Percentiles rank a stretch among this genome's conserved stretches.
These are phyloP conservation scores for Candida caryicola DNA, from an alignment of 805 yeast genomes.

Conservation along the genomic window DNA sequence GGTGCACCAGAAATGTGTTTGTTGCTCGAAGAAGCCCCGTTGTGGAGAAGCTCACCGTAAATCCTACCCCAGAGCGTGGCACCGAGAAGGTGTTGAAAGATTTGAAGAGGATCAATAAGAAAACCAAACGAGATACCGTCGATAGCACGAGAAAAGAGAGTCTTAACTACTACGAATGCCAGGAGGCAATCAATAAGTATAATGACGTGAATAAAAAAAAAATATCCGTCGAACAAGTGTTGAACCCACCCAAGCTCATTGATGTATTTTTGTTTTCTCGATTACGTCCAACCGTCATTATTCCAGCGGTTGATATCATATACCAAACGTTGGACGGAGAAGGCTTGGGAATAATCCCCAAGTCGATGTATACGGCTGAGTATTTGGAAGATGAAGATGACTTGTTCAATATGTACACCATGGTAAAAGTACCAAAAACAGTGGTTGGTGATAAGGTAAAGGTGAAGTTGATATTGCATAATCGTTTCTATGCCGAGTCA, in stretches of 20 bases:
- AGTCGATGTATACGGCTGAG: slow-evolving; percentile 16
- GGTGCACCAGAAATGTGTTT: not conserved
- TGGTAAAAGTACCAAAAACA: slow-evolving; percentile 37
- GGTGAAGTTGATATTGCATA: slow-evolving; percentile 29
- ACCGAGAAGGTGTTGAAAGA: slow-evolving; percentile 6
- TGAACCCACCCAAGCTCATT: slow-evolving; percentile 21
- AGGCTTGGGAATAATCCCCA: slow-evolving; percentile 34
- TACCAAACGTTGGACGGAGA: slow-evolving; percentile 34
- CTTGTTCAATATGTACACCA: slow-evolving; percentile 16
- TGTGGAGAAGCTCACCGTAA: not conserved
- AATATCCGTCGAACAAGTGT: slow-evolving; percentile 14
- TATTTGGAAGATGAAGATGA: slow-evolving; percentile 12
- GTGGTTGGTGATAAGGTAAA: slow-evolving; percentile 37
- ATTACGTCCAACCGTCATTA: slow-evolving; percentile 16
- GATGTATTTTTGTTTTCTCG: slow-evolving; percentile 22
- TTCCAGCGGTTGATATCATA: slow-evolving; percentile 17
- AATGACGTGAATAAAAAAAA: slow-evolving; percentile 4
- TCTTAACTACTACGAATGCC: slow-evolving; percentile 24
- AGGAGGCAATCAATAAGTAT: slow-evolving; percentile 15
- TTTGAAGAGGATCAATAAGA: slow-evolving; percentile 13
- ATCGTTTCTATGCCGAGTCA: slow-evolving; percentile 30
- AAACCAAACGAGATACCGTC: slow-evolving; percentile 29
- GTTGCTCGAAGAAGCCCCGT: not conserved
- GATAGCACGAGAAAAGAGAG: slow-evolving; percentile 28
- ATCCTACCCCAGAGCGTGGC: not conserved